Evolutionary conservation across 768 basidiomycete species (phyloP).

Genomic region (Phylloporus rhodoxanthus): DNA sequence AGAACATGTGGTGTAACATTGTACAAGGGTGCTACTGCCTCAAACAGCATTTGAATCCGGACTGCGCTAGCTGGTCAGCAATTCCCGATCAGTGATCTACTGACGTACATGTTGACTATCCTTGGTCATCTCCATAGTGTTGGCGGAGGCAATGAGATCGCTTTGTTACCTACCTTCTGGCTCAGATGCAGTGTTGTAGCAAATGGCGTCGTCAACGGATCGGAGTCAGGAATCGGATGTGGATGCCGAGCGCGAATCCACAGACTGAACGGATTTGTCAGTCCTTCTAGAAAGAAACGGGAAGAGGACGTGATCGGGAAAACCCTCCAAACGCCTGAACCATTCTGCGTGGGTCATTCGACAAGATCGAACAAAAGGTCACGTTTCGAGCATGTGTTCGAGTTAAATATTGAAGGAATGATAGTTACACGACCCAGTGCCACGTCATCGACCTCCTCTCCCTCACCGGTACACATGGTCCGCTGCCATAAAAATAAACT

Average conservation of each 20-base stretch:
- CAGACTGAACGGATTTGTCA: not conserved
- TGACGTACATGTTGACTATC: not conserved
- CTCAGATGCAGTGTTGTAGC: not conserved
- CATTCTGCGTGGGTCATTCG: not conserved
- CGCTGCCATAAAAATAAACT: constrained; percentile 41
- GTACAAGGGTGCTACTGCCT: constrained; percentile 2
- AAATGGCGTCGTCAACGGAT: not conserved
- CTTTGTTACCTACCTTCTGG: not conserved
- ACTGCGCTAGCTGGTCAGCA: not conserved
- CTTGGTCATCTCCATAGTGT: not conserved
- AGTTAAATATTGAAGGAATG: constrained; percentile 4
- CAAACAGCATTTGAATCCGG: constrained; percentile 7
- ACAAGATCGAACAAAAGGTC: constrained; percentile 3
- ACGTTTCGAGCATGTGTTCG: constrained; percentile 3
- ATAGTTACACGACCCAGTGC: constrained; percentile 23
- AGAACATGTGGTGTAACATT: constrained; percentile 1
- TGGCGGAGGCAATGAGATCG: not conserved
- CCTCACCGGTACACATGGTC: constrained; percentile 81
- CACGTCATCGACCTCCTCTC: constrained; percentile 2
- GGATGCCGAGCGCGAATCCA: not conserved
- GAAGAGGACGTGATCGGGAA: not conserved
- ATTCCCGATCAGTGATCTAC: not conserved
- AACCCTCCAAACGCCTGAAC: not conserved
- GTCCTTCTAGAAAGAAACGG: not conserved
- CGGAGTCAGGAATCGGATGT: not conserved